A percentile compares a stretch with the other conserved stretches of the same genome.
Conservation (phyloP, 108 stramenopile species). For the Nitzschia sp. region DNA sequence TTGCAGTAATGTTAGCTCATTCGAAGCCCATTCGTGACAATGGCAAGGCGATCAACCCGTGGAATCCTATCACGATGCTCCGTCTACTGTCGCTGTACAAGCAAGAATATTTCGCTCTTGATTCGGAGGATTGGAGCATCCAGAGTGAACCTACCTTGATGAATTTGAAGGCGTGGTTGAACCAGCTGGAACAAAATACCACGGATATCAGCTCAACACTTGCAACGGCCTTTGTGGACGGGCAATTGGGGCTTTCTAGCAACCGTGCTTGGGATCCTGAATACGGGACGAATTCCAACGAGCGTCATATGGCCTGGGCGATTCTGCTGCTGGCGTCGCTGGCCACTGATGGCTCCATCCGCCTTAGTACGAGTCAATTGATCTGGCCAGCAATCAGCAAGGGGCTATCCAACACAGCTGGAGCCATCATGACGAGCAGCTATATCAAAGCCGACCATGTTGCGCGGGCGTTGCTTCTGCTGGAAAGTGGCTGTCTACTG, state of each 20-base stretch:
- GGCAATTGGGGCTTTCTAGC: constrained; percentile 3
- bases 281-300: constrained; percentile 37
- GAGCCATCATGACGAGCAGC: constrained; percentile 21
- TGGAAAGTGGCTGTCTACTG: constrained; percentile 73
- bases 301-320: constrained; percentile 45
- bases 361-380: constrained; percentile 43
- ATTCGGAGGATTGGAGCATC: constrained; percentile 30
- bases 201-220: constrained; percentile 24
- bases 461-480: constrained; percentile 60
- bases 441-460: constrained; percentile 39
- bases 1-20: constrained; percentile 28
- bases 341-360: constrained; percentile 9
- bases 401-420: constrained; percentile 50
- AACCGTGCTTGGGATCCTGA: constrained; percentile 38
- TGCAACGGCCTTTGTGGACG: constrained; percentile 41
- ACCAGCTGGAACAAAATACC: not conserved
- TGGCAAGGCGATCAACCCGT: not conserved
- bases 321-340: constrained; percentile 44
- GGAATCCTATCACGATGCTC: constrained; percentile 28
- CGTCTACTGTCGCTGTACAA: constrained; percentile 14
- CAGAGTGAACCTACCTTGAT: constrained; percentile 27
- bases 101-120: constrained; percentile 26
- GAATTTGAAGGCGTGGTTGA: constrained; percentile 3
- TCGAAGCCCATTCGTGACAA: not conserved
- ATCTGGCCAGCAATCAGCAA: constrained; percentile 85